phyloP scores from a whole-genome alignment of 805 yeast genomes.

The Lipomyces yamadae region DNA sequence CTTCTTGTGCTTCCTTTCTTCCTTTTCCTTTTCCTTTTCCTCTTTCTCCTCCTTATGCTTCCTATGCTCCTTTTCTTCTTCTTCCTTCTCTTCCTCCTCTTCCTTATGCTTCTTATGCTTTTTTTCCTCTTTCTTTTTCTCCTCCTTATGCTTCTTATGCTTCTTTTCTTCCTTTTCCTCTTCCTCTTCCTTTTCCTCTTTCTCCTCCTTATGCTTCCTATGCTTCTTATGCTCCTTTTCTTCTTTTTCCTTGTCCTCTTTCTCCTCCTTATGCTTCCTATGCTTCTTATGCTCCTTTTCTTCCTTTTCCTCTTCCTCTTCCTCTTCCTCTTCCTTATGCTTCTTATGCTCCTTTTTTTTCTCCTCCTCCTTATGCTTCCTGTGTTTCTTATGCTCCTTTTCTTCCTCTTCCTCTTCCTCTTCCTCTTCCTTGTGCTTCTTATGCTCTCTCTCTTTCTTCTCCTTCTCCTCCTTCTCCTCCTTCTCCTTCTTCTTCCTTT shows the following conservation, averaged over 20 bases:
- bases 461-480: constrained; percentile 16
- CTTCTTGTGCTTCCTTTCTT: constrained; percentile 2
- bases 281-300: background rate
- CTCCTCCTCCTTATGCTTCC: constrained; percentile 4
- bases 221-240: background rate
- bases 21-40: background rate
- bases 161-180: background rate
- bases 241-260: constrained; percentile 13
- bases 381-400: constrained; percentile 5
- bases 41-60: background rate
- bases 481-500: constrained; percentile 10
- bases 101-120: background rate
- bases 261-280: background rate
- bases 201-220: background rate
- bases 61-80: constrained; percentile 1
- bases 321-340: background rate
- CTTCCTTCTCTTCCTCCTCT: background rate
- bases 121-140: background rate
- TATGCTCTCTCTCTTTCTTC: constrained; percentile 12
- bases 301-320: background rate
- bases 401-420: constrained; percentile 10
- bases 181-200: too few relatives aligned
- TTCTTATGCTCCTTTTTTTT: constrained; percentile 2
- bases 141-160: background rate
- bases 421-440: constrained; percentile 2